phyloP scores from a whole-genome alignment of 1,139 yeast species.

The Saccharomyces hybrid region DNA sequence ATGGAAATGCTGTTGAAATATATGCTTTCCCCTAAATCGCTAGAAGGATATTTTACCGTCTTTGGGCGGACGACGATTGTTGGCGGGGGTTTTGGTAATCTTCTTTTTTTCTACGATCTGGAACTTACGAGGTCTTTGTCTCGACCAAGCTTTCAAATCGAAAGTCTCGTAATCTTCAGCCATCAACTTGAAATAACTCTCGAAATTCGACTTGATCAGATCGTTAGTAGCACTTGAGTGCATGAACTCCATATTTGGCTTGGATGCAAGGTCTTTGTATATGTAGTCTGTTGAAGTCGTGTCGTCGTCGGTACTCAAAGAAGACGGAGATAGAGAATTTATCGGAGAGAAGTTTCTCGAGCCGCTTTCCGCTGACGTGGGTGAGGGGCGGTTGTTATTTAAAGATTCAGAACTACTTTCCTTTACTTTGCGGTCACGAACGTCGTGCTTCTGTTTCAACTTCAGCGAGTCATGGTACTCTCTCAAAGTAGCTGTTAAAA shows the following conservation, averaged over 20 bases:
- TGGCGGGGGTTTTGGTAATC: slow-evolving; percentile 3
- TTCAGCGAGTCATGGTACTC: slow-evolving; percentile 10
- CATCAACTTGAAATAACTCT: slow-evolving; percentile 21
- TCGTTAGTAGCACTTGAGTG: slow-evolving; percentile 3
- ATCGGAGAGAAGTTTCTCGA: slow-evolving; percentile 3
- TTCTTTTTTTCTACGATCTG: slow-evolving; percentile 3
- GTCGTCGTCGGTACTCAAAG: not conserved
- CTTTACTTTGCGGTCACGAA: not conserved
- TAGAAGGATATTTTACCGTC: not conserved
- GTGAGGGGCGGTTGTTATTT: not conserved
- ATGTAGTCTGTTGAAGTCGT: not conserved
- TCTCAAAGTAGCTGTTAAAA: slow-evolving; percentile 9
- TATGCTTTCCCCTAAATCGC: not conserved
- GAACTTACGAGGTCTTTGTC: slow-evolving; percentile 6
- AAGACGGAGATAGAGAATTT: slow-evolving; percentile 5
- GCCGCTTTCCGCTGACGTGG: not conserved
- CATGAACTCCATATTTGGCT: not conserved
- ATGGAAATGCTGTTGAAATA: not conserved
- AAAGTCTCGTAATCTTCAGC: slow-evolving; percentile 26
- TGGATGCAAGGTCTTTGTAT: not conserved
- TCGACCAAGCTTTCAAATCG: slow-evolving; percentile 13
- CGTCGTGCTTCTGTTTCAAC: slow-evolving; percentile 7
- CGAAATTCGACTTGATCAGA: slow-evolving; percentile 20
- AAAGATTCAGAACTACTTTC: not conserved
- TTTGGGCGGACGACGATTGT: not conserved